phyloP scores from a whole-genome alignment of 2,329 filamentous ascomycete species.

The Fusarium nanum region DNA sequence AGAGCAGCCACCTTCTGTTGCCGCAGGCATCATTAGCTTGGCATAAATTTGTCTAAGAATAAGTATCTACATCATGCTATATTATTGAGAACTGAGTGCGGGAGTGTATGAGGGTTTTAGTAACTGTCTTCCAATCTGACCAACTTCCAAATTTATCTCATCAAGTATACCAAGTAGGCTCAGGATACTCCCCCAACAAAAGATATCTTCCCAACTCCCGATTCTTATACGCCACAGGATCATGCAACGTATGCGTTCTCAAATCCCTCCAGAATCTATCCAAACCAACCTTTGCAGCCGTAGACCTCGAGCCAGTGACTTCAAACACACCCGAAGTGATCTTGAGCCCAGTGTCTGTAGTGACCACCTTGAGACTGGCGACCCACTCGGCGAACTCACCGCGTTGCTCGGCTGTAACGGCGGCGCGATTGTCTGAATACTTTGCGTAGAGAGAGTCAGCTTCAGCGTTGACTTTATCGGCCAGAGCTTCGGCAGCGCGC shows the following conservation, averaged over 20 bases:
- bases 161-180: conserved; percentile 42
- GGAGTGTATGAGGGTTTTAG: too few relatives aligned
- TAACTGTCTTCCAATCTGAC: too few relatives aligned
- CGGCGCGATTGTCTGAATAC: conserved; percentile 52
- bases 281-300: conserved; percentile 67
- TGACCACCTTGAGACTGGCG: conserved; percentile 3
- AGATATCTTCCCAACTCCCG: conserved; percentile 69
- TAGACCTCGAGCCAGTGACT: conserved; percentile 64
- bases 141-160: background rate
- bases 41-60: too few relatives aligned
- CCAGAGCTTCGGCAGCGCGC: conserved; percentile 68
- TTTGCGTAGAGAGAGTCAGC: conserved; percentile 60
- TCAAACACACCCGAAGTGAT: conserved; percentile 65
- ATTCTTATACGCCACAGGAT: conserved; percentile 76
- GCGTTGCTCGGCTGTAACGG: conserved; percentile 62
- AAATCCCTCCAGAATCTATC: conserved; percentile 76
- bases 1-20: background rate
- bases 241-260: conserved; percentile 73
- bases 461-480: conserved; percentile 65
- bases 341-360: conserved; percentile 67
- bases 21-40: too few relatives aligned
- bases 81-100: too few relatives aligned
- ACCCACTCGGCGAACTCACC: conserved; percentile 73
- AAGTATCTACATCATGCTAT: too few relatives aligned
- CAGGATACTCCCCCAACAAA: conserved; percentile 66